Base-by-base conservation (phyloP, 1,284 basidiomycete species). In the Sanghuangporus weigelae region DNA sequence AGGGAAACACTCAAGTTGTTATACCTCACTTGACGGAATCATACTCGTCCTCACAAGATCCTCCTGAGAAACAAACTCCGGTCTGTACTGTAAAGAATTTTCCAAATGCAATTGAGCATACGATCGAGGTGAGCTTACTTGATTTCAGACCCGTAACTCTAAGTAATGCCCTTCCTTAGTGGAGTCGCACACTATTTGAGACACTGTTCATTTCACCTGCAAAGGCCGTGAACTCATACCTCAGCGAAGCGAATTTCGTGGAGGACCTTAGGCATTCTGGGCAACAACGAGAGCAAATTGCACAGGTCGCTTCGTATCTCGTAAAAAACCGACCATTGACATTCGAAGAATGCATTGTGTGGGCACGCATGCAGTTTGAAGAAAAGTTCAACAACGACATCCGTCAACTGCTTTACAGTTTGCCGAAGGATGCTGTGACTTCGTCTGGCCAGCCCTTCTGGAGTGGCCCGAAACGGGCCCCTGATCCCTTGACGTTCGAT, bases 41-140 rank as follows among this genome's bases (percentile, higher is more conserved):
- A 14, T 99, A 99, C 76, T 91, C 93, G 23, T 98, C 96, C 5
- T 98, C 96, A 21, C 97, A 99, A 78, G 97, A 99, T 75, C 97
- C 97, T 51, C 97, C 97, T 19, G 98, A 99, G 79, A 99, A 98
- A 79, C 93, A 96, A 73, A 91, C 96, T 14, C 94, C 98, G 10
- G 94, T 94, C 48, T 99, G 98, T 78, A 99, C 97, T 8, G 92
- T 99, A 73, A 99, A 98, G 80, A 98, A 95, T 78, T 99, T 99
- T 86, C 97, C 97, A 36, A 98, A 99, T 74, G 90, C 92, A 40
- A 99, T 99, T 70, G 90, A 95, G 70, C 97, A 99, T 78, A 98
- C 96, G n/a, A 99, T 99, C 68, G 93, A 96, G 81, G 91, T 90
- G 69, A 67, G 78, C 65, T 4, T 59, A 12, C 31, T 50, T 42